Conservation (phyloP, 2,329 filamentous ascomycete species). For the Alternaria sp. region DNA sequence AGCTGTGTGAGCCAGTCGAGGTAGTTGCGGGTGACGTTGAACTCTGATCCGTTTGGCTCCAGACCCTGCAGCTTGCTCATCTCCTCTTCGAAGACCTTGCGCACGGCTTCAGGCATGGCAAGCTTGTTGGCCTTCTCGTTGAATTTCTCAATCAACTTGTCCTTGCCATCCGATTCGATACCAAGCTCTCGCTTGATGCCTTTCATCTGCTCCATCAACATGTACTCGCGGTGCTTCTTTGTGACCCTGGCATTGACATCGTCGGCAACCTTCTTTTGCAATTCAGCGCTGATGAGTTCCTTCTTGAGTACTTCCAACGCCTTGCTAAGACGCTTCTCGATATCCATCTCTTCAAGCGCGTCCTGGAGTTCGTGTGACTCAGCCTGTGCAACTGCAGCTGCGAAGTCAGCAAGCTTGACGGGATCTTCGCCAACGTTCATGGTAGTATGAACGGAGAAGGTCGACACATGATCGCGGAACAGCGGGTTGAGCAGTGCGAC, state of each 20-base stretch:
- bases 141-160: constrained; percentile 97
- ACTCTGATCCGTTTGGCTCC: constrained; percentile 95
- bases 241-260: constrained; percentile 98
- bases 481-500: constrained; percentile 92
- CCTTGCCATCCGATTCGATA: constrained; percentile 96
- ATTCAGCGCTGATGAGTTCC: constrained; percentile 96
- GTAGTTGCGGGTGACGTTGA: constrained; percentile 98
- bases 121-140: constrained; percentile 93
- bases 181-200: constrained; percentile 94
- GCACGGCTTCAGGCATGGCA: constrained; percentile 95
- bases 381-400: constrained; percentile 87
- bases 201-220: constrained; percentile 99
- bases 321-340: constrained; percentile 92
- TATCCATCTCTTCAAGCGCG: constrained; percentile 85
- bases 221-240: constrained; percentile 96
- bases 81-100: constrained; percentile 98
- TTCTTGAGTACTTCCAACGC: constrained; percentile 93
- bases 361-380: constrained; percentile 92
- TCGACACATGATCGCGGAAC: constrained; percentile 96
- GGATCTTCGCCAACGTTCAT: constrained; percentile 96
- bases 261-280: constrained; percentile 97
- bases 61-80: constrained; percentile 96
- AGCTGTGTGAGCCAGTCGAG: constrained; percentile 99
- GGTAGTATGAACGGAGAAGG: constrained; percentile 80
- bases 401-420: constrained; percentile 94